phyloP scores from a whole-genome alignment of 176 grass and related monocot genomes.

The Cenchrus purpureus region DNA sequence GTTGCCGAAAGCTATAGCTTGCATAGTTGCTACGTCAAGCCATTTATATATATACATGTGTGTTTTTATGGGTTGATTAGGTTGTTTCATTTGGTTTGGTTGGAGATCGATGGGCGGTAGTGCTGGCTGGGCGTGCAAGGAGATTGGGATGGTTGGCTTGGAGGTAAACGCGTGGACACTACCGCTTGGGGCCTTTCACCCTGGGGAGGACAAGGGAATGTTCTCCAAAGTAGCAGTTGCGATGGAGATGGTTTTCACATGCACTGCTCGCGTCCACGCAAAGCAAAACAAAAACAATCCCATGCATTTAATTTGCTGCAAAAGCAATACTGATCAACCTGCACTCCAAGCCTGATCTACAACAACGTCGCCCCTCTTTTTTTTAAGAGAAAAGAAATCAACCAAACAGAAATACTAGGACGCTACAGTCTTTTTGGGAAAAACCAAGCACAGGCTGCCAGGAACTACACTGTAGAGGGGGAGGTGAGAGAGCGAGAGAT shows the following conservation, averaged over 20 bases:
- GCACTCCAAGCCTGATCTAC: not conserved
- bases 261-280: constrained; percentile 28
- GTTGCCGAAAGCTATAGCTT: constrained; percentile 23
- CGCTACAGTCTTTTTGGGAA: too few species aligned
- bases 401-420: too few species aligned
- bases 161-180: constrained; percentile 48
- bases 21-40: constrained; percentile 16
- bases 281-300: constrained; percentile 24
- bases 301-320: not conserved
- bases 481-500: not conserved
- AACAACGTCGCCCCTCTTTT: not conserved
- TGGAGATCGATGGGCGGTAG: not conserved
- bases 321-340: not conserved
- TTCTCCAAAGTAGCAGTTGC: constrained; percentile 50
- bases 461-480: not conserved
- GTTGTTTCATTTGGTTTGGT: constrained; percentile 25
- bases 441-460: not conserved
- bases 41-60: not conserved
- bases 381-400: too few species aligned
- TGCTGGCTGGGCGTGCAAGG: constrained; percentile 14
- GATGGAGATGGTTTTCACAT: constrained; percentile 42
- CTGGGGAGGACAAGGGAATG: constrained; percentile 52
- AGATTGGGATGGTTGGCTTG: constrained; percentile 36
- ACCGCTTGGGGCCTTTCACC: constrained; percentile 41
- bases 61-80: not conserved